phyloP scores from a whole-genome alignment of 179 eudicot genomes.

The Drosera spatulata region DNA sequence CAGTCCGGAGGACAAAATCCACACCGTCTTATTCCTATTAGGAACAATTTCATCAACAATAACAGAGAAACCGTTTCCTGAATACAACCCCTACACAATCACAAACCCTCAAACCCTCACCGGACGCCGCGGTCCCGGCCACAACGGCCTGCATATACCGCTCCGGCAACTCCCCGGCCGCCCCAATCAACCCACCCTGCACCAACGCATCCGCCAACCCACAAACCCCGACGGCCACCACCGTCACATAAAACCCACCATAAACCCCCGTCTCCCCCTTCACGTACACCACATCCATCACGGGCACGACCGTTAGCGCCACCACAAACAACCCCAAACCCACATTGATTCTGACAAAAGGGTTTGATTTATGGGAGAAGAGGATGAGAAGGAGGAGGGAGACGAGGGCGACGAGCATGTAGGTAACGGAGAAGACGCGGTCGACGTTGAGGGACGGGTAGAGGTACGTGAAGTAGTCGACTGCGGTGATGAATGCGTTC shows the following conservation, averaged over 20 bases:
- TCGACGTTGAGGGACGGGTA: conserved; percentile 78
- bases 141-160: conserved; percentile 66
- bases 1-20: too few relatives aligned
- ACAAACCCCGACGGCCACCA: conserved; percentile 34
- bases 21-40: too few relatives aligned
- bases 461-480: conserved; percentile 72
- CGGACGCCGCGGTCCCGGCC: conserved; percentile 63
- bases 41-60: too few relatives aligned
- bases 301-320: conserved; percentile 38
- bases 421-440: conserved; percentile 61
- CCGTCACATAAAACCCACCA: conserved; percentile 40
- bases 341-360: conserved; percentile 45
- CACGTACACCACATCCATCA: conserved; percentile 35
- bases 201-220: conserved; percentile 55
- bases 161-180: conserved; percentile 65
- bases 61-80: too few relatives aligned
- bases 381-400: conserved; percentile 41
- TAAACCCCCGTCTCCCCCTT: conserved; percentile 39
- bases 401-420: conserved; percentile 51
- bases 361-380: conserved; percentile 25
- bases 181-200: conserved; percentile 55
- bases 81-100: background rate
- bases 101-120: background rate
- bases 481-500: conserved; percentile 87
- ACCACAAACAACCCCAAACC: conserved; percentile 40